Evolutionary conservation across 768 basidiomycete species (phyloP), one percentile per base, ranked within the genome.

Genomic region (Paxillus rubicundulus): DNA sequence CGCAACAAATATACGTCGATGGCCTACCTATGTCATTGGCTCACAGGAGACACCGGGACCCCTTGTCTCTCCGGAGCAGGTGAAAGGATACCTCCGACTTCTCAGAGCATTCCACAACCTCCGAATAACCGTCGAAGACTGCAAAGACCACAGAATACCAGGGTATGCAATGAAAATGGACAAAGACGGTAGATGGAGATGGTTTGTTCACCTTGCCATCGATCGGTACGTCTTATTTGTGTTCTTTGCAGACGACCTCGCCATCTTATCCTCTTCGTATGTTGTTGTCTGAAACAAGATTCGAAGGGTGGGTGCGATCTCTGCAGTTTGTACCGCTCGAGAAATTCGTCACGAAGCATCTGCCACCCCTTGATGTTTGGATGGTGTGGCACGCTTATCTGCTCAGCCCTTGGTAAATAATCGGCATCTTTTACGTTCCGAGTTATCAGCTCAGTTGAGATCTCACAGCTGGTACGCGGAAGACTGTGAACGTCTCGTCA

Each of bases 301-400:
- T 75, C 41, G 63, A 73, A 34, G 61, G 55, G 16, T 75, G 74
- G 74, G 56, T 66, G 18, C 44, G 43, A 20, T 64, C 58, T 4
- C 42, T 70, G 47, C 50, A 59, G 37, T 55, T 58, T 45, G 63
- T 60, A 39, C 40, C 59, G 3, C 52, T 70, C 9, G 67, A 63
- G 46, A 57, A 54, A 33, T 70, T 70, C 32, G 52, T 71, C 30
- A 21, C 49, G 20, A 50, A 45, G 4, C 57, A 70, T 10, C 40
- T 70, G 14, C 74, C 74, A 0, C 74, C 74, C 12, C 27, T 72
- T 28, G 75, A 75, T 37, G 74, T 75, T 20, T 69, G 70, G 64
- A 73, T 75, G 72, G 70, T 75, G 17, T 73, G 75, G 70, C 74
- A 75, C 17, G 74, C 73, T 1, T 75, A 76, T 58, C 17, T 72